Evolutionary conservation across 2,329 filamentous ascomycete species (phyloP).

Genomic region (Sarocladiaceae sp.): DNA sequence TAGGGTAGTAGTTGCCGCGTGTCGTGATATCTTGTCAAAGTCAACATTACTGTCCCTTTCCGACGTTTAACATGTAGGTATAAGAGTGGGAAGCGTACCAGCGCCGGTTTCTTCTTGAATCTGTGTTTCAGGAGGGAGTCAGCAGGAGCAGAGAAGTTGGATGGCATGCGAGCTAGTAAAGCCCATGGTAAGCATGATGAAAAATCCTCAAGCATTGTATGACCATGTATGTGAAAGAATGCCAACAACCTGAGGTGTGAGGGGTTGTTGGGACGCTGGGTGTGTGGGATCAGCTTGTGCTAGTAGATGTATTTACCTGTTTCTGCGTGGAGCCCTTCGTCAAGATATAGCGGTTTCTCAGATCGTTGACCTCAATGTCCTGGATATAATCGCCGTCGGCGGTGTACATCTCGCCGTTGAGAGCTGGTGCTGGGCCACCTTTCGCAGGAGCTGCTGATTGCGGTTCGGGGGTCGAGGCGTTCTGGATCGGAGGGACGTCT

Average conservation of each 20-base stretch:
- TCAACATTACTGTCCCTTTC: constrained; percentile 49
- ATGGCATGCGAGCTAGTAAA: constrained; percentile 54
- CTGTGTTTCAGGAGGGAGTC: constrained; percentile 84
- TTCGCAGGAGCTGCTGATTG: constrained; percentile 31
- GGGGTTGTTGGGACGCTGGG: constrained; percentile 24
- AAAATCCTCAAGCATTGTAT: no score
- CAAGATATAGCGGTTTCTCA: constrained; percentile 92
- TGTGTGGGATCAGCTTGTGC: constrained; percentile 4
- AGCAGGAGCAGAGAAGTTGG: constrained; percentile 84
- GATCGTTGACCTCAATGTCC: constrained; percentile 97
- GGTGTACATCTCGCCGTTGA: constrained; percentile 87
- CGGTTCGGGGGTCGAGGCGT: constrained; percentile 41
- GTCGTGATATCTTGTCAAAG: constrained; percentile 87
- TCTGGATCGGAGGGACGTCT: constrained; percentile 76
- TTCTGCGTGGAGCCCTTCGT: constrained; percentile 97
- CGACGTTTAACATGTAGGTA: constrained; percentile 38
- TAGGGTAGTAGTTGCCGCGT: constrained; percentile 90
- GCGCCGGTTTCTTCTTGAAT: constrained; percentile 99
- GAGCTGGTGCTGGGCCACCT: constrained; percentile 38
- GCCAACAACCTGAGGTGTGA: no score
- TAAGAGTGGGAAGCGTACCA: constrained; percentile 62
- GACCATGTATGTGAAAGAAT: background rate
- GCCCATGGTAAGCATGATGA: constrained; percentile 63
- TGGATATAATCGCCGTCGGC: constrained; percentile 97
- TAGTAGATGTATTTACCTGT: constrained; percentile 80